A percentile compares a stretch with the other conserved stretches of the same genome.
Evolutionary conservation across 148 eudicot species (phyloP).

Genomic region (Hydrangea macrophylla): DNA sequence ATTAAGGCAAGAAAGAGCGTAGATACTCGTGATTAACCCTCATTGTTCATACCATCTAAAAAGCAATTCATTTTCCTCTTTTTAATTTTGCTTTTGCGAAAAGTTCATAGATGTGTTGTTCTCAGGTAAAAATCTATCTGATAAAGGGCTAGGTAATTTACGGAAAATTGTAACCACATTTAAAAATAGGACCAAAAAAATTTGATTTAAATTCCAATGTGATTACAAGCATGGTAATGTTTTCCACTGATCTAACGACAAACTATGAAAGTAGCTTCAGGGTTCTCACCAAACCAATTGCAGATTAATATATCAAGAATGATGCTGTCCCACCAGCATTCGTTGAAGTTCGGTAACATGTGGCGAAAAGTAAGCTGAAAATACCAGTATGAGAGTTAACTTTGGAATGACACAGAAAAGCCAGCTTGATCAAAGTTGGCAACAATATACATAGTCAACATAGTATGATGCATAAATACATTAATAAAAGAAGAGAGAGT

Average conservation of each 20-base stretch:
- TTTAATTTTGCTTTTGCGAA: background rate
- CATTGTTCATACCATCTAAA: background rate
- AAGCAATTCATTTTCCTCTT: background rate
- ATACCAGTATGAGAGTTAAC: conserved; percentile 13
- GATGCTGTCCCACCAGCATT: conserved; percentile 99
- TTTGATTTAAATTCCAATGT: background rate
- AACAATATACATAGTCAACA: background rate
- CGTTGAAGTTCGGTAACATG: conserved; percentile 98
- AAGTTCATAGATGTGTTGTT: background rate
- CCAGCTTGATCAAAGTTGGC: conserved; percentile 2
- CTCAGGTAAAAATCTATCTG: background rate
- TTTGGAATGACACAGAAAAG: conserved; percentile 1
- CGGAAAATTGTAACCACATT: background rate
- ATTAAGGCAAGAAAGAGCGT: background rate
- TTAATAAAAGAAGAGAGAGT: background rate
- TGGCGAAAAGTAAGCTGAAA: conserved; percentile 94
- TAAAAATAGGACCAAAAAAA: background rate
- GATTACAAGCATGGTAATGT: background rate
- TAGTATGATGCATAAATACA: conserved; percentile 1
- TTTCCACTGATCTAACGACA: background rate
- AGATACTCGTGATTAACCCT: background rate
- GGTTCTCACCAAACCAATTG: conserved; percentile 93
- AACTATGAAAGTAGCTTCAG: background rate
- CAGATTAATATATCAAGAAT: conserved; percentile 90
- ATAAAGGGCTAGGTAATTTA: background rate